Evolutionary conservation across 805 yeast species (phyloP).

Genomic region (Metschnikowia similis): DNA sequence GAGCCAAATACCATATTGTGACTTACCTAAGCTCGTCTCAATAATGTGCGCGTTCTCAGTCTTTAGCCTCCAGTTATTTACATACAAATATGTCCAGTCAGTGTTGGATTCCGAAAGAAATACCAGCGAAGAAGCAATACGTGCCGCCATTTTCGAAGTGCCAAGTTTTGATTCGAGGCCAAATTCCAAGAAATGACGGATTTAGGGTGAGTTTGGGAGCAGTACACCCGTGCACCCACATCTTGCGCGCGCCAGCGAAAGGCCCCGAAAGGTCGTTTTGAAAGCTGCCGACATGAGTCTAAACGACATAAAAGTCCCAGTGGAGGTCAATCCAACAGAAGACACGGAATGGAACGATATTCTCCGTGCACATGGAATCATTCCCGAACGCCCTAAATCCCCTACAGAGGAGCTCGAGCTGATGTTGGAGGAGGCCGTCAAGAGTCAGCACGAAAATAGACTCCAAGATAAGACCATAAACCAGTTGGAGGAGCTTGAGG

Average conservation of each 20-base stretch:
- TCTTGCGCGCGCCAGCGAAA: neutral
- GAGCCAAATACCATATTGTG: no score
- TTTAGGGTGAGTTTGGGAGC: no score
- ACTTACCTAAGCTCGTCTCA: no score
- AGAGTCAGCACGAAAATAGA: slow-evolving; percentile 75
- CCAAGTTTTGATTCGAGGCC: no score
- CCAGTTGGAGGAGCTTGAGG: slow-evolving; percentile 84
- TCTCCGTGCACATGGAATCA: slow-evolving; percentile 80
- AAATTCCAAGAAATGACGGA: no score
- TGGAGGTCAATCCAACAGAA: slow-evolving; percentile 90
- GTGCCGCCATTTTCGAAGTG: no score
- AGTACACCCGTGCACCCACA: slow-evolving; percentile 1
- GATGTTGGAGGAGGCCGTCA: slow-evolving; percentile 78
- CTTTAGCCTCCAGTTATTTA: no score
- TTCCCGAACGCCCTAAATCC: slow-evolving; percentile 87
- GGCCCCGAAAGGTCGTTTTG: neutral
- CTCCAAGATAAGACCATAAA: slow-evolving; percentile 72
- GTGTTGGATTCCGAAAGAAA: no score
- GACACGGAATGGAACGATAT: slow-evolving; percentile 99
- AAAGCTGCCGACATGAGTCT: slow-evolving; percentile 10
- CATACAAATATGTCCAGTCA: no score
- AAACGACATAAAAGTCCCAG: slow-evolving; percentile 59
- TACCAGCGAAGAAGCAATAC: no score
- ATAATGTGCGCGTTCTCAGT: no score
- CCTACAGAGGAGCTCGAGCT: slow-evolving; percentile 85